Conservation (phyloP, 306 rosid genomes). For the Dalbergia cultrata region DNA sequence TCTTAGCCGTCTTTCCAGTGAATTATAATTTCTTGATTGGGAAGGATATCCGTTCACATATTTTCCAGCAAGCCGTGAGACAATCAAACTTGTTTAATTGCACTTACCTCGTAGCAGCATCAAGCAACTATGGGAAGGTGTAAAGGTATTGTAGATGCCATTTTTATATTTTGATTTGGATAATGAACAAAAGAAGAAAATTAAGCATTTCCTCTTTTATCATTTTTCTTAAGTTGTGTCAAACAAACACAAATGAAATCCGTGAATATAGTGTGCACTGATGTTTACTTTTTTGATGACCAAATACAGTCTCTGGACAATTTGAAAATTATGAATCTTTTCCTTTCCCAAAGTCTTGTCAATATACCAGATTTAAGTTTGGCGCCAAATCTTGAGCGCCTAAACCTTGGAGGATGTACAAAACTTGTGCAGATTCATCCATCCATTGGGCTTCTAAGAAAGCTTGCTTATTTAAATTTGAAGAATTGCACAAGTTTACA, state of each 20-base stretch:
- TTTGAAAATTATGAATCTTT: constrained; percentile 9
- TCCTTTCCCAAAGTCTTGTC: background rate
- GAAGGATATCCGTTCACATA: background rate
- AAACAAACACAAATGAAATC: background rate
- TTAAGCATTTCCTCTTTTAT: background rate
- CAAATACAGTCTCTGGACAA: background rate
- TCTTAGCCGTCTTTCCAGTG: background rate
- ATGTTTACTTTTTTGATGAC: background rate
- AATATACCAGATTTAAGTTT: background rate
- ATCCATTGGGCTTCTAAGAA: background rate
- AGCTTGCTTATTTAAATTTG: constrained; percentile 5
- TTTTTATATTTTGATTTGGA: background rate
- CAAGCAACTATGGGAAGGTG: constrained; percentile 36
- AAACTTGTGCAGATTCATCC: background rate
- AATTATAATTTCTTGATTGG: constrained; percentile 40
- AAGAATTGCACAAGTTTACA: background rate
- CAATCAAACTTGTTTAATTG: constrained; percentile 19
- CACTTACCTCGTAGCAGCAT: background rate
- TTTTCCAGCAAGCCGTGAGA: constrained; percentile 8
- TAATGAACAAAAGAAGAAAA: background rate
- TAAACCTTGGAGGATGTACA: constrained; percentile 9
- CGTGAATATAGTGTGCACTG: background rate
- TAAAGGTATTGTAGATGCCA: background rate
- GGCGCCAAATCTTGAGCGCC: background rate
- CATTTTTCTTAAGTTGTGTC: no score